Percentiles rank a stretch among this genome's conserved stretches.
phyloP scores from a whole-genome alignment of 768 basidiomycete genomes.

The Russula compacta region DNA sequence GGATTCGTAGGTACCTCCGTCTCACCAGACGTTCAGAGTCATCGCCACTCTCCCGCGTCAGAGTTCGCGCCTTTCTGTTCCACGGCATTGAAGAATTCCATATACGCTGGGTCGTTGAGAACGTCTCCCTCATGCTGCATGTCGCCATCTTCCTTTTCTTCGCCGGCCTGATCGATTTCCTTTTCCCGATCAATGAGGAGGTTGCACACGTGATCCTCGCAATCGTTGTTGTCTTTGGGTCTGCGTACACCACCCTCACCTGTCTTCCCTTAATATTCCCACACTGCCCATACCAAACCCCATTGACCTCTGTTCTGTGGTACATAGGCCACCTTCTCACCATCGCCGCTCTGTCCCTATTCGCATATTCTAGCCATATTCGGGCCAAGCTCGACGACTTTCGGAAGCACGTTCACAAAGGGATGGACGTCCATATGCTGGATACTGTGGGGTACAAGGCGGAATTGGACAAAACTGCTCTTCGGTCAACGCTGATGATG shows the following conservation, averaged over 20 bases:
- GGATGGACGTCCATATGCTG: neutral
- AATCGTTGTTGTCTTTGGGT: neutral
- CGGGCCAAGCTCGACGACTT: neutral
- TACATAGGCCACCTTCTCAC: neutral
- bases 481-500: neutral
- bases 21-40: neutral
- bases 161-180: neutral
- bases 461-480: neutral
- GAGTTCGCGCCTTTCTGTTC: constrained; percentile 6
- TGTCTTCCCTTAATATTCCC: neutral
- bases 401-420: neutral
- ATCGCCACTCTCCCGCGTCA: neutral
- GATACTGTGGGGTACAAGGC: neutral
- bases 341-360: neutral
- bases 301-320: neutral
- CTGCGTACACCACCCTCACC: neutral
- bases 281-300: neutral
- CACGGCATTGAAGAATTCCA: neutral
- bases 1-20: constrained; percentile 7
- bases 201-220: neutral
- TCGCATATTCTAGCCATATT: neutral
- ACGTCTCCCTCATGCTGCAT: neutral
- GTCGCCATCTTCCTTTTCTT: neutral
- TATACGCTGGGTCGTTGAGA: constrained; percentile 1
- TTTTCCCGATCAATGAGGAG: neutral